Percentiles rank a stretch among this genome's conserved stretches.
phyloP scores from a whole-genome alignment of 192 early-diverging fungal genomes.

The Backusella tarrabulga region DNA sequence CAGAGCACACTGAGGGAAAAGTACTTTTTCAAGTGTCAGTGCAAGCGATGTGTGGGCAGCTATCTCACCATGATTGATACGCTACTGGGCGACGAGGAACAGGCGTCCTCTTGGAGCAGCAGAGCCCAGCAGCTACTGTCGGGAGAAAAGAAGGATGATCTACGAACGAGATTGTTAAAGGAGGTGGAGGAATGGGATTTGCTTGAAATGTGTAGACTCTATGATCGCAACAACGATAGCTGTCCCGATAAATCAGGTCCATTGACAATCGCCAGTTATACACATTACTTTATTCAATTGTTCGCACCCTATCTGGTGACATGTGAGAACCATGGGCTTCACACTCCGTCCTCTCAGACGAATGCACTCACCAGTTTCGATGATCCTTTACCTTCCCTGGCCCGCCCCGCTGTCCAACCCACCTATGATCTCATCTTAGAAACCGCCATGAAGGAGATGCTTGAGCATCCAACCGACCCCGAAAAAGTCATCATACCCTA shows the following conservation, averaged over 20 bases:
- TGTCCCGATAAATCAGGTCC: slow-evolving; percentile 4
- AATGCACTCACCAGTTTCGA: slow-evolving; percentile 7
- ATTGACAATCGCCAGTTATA: slow-evolving; percentile 11
- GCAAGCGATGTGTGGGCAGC: slow-evolving; percentile 17
- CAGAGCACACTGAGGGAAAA: slow-evolving; percentile 17
- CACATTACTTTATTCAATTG: slow-evolving; percentile 15
- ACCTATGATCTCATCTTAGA: slow-evolving; percentile 12
- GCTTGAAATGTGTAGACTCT: slow-evolving; percentile 8
- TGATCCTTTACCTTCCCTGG: slow-evolving; percentile 14
- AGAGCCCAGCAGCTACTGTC: slow-evolving; percentile 13
- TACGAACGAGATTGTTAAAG: not conserved
- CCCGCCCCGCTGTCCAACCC: slow-evolving; percentile 4
- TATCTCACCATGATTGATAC: slow-evolving; percentile 23
- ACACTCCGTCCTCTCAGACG: too few relatives aligned
- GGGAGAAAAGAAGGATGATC: not conserved
- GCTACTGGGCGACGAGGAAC: slow-evolving; percentile 22
- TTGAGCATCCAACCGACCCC: slow-evolving; percentile 4
- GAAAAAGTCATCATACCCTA: slow-evolving; percentile 9
- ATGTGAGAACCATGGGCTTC: not conserved
- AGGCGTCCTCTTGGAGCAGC: slow-evolving; percentile 5
- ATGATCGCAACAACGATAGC: slow-evolving; percentile 9
- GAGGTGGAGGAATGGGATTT: slow-evolving; percentile 27
- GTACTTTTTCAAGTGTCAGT: slow-evolving; percentile 34
- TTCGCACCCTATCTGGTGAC: slow-evolving; percentile 18
- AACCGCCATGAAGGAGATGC: not conserved